phyloP scores from a whole-genome alignment of 2,329 filamentous ascomycete species.

The Ceratocystis diversiconidia region DNA sequence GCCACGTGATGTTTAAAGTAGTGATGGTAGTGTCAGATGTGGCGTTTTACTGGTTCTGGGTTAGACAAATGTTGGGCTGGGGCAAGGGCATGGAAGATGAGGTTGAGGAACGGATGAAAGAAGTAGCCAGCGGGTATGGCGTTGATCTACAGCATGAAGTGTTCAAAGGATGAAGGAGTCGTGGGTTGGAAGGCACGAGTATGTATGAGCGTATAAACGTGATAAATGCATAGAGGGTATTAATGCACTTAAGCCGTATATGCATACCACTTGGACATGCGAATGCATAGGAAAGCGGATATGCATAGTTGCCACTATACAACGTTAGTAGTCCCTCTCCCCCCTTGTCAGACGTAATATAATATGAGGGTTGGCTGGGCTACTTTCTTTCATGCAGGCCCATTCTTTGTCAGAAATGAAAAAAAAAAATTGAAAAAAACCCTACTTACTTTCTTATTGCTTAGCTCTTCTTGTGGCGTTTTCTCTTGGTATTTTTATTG shows the following conservation, averaged over 20 bases:
- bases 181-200: neutral
- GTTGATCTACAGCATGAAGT: constrained; percentile 78
- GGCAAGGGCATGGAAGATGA: constrained; percentile 89
- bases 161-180: constrained; percentile 56
- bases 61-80: constrained; percentile 60
- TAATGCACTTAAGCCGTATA: neutral
- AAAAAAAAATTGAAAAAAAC: neutral
- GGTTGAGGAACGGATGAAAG: constrained; percentile 74
- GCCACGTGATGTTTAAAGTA: constrained; percentile 67
- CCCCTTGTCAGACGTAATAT: neutral
- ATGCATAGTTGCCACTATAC: neutral
- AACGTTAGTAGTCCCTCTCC: neutral
- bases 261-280: neutral
- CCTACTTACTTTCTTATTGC: neutral
- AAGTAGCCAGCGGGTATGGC: constrained; percentile 80
- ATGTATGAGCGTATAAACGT: neutral
- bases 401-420: neutral
- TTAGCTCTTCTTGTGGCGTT: neutral
- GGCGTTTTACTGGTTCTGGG: constrained; percentile 66
- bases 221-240: neutral
- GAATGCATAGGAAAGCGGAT: neutral
- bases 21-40: constrained; percentile 66
- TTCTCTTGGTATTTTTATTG: neutral
- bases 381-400: neutral
- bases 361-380: neutral